Percentiles rank a stretch among this genome's conserved stretches.
Evolutionary conservation across 305 asterid genomes (phyloP).

Genomic region (Solanum hybrid): DNA sequence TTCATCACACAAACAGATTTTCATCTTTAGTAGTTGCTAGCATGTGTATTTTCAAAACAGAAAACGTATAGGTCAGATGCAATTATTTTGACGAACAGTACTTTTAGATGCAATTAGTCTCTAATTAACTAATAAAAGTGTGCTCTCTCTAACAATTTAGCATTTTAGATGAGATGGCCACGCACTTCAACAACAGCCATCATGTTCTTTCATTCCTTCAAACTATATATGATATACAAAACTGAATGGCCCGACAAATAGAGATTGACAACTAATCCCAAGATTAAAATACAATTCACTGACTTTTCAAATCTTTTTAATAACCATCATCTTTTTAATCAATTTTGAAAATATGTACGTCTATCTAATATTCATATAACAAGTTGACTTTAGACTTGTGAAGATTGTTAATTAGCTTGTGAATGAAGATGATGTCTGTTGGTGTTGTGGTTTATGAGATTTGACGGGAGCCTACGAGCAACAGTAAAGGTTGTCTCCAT

Average conservation of each 20-base stretch:
- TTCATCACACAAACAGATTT: too few species aligned
- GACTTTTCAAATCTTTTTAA: too few species aligned
- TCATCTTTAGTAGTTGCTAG: not conserved
- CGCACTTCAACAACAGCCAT: not conserved
- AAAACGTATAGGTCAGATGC: too few species aligned
- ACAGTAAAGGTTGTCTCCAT: not conserved
- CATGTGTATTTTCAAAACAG: not conserved
- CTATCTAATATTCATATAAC: not conserved
- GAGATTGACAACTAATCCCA: too few species aligned
- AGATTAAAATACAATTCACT: too few species aligned
- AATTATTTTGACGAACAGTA: too few species aligned
- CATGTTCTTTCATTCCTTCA: not conserved
- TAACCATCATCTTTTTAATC: not conserved
- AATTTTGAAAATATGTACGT: not conserved
- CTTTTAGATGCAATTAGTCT: too few species aligned
- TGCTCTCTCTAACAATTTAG: too few species aligned
- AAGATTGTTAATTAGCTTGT: not conserved
- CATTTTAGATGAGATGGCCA: too few species aligned
- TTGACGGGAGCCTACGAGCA: not conserved
- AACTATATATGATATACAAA: not conserved
- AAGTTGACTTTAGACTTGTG: not conserved
- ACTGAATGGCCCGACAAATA: not conserved
- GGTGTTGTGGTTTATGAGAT: not conserved
- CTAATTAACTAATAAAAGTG: too few species aligned
- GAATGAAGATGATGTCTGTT: not conserved